These are phyloP conservation scores for Elaeis oleifera DNA, from an alignment of 202 grass and related monocot genomes.

Conservation along the genomic window DNA sequence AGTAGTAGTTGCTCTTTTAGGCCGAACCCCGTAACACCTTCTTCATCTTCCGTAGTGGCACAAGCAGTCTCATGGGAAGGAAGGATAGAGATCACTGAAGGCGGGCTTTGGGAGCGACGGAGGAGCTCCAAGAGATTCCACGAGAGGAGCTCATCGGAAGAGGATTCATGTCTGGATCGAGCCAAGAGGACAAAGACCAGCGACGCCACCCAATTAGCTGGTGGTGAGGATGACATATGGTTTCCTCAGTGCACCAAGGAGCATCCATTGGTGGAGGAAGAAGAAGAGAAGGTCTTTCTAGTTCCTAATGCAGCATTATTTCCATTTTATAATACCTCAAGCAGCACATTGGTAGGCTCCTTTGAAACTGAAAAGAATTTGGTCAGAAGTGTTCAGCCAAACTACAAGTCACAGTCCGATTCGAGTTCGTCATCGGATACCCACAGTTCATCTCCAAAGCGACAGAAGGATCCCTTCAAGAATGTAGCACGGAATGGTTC, in stretches of 20 bases:
- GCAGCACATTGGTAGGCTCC: slow-evolving; percentile 32
- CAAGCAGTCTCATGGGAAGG: slow-evolving; percentile 49
- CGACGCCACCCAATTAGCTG: slow-evolving; percentile 21
- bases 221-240: slow-evolving; percentile 55
- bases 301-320: slow-evolving; percentile 66
- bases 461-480: slow-evolving; percentile 3
- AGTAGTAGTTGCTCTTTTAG: slow-evolving; percentile 57
- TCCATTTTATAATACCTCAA: slow-evolving; percentile 39
- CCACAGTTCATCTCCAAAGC: not conserved
- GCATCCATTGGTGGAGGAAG: slow-evolving; percentile 17
- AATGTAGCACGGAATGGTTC: not conserved
- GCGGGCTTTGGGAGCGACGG: slow-evolving; percentile 27
- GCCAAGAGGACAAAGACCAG: slow-evolving; percentile 60
- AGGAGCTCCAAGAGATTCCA: slow-evolving; percentile 55
- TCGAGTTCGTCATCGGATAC: slow-evolving; percentile 63
- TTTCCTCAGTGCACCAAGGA: slow-evolving; percentile 68
- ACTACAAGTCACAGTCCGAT: slow-evolving; percentile 68
- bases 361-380: slow-evolving; percentile 4
- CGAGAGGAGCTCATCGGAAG: slow-evolving; percentile 37
- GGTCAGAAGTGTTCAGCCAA: not conserved
- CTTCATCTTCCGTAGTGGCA: slow-evolving; percentile 33
- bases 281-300: slow-evolving; percentile 64
- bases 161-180: slow-evolving; percentile 38
- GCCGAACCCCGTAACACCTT: slow-evolving; percentile 12
- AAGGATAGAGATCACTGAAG: slow-evolving; percentile 32